A percentile compares a stretch with the other conserved stretches of the same genome.
Evolutionary conservation across 1,284 basidiomycete genomes (phyloP).

Genomic region (Sporisorium scitamineum): DNA sequence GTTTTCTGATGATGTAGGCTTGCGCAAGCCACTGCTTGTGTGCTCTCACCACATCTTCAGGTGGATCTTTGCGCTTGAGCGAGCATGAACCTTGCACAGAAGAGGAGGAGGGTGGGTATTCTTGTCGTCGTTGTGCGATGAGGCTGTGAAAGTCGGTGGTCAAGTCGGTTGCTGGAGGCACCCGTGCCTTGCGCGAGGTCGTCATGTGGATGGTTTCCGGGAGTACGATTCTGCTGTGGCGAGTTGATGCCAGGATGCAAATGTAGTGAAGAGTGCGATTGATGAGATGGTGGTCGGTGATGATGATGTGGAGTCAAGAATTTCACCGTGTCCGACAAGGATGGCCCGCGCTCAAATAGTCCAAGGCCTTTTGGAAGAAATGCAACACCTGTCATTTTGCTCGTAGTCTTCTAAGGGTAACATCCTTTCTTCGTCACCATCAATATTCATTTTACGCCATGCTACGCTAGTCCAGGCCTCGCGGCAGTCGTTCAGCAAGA

Average conservation of each 20-base stretch:
- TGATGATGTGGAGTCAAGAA: constrained; percentile 21
- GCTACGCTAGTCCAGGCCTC: background rate
- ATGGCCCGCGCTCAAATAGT: constrained; percentile 28
- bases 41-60: constrained; percentile 39
- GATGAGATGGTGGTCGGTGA: background rate
- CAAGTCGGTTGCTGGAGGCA: constrained; percentile 35
- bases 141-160: constrained; percentile 41
- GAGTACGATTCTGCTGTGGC: background rate
- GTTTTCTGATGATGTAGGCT: constrained; percentile 51
- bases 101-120: constrained; percentile 40
- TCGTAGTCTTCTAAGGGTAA: background rate
- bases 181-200: constrained; percentile 16
- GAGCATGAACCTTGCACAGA: constrained; percentile 16
- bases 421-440: background rate
- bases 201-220: constrained; percentile 11
- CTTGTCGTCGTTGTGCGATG: constrained; percentile 22
- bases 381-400: background rate
- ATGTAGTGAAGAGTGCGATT: background rate
- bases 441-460: background rate
- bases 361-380: constrained; percentile 4
- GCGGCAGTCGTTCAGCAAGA: background rate
- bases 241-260: background rate
- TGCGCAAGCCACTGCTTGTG: constrained; percentile 49
- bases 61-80: constrained; percentile 38
- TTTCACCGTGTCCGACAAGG: background rate